These are phyloP conservation scores for Aspergillus heteromorphus DNA, from an alignment of 495 filamentous ascomycete genomes.

Conservation along the genomic window DNA sequence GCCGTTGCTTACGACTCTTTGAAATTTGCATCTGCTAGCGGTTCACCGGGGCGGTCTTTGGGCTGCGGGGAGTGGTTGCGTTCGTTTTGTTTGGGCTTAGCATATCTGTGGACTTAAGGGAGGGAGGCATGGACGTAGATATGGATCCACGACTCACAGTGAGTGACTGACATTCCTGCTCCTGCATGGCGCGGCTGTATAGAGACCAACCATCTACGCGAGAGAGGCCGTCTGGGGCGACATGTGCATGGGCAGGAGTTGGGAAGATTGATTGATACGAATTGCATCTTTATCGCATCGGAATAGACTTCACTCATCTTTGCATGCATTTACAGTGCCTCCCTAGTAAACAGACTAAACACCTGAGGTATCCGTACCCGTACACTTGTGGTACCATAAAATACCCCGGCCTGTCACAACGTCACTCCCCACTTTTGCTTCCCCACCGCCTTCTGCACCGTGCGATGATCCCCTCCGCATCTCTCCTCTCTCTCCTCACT, in stretches of 20 bases:
- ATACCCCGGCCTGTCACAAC: background rate
- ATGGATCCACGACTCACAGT: background rate
- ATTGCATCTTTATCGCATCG: too few species aligned
- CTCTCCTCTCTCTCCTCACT: background rate
- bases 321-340: too few species aligned
- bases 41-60: background rate
- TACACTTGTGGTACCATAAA: background rate
- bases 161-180: too few species aligned
- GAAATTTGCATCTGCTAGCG: background rate
- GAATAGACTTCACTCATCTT: too few species aligned
- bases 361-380: too few species aligned
- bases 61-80: background rate
- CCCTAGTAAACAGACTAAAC: too few species aligned
- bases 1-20: background rate
- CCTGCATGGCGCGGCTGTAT: too few species aligned
- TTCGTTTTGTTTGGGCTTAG: background rate
- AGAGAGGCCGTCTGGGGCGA: too few species aligned
- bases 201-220: too few species aligned
- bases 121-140: background rate
- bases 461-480: background rate
- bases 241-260: too few species aligned
- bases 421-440: background rate
- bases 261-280: too few species aligned
- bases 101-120: background rate
- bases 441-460: background rate